Base-by-base conservation (phyloP, 2,329 filamentous ascomycete species). In the Oidium heveae region DNA sequence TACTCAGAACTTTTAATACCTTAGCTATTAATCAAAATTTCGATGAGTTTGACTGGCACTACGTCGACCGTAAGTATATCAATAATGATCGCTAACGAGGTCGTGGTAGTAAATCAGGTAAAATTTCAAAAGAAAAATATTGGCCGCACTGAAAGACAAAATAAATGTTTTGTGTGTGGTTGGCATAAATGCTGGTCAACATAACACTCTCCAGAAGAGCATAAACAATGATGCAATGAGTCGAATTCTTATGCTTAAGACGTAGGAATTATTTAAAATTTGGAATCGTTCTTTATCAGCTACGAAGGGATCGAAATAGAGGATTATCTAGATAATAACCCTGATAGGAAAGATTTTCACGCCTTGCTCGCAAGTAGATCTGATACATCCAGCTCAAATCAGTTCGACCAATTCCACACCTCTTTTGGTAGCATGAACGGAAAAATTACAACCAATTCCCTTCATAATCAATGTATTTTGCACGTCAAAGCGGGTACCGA, bases 361-460 rank as follows among this genome's bases (percentile, higher is more conserved):
- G 18, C 28, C 22, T 50, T 24, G 46, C 22, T 32, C 12, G 10
- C 28, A 50, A 34, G 44, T 6, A 28, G 20, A 47, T 47, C 20
- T 13, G 22, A 28, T 4, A 28, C 13, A 9, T 34, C 46, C 34
- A 34, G 18, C 13, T 18, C 3, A 6, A 22, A 24, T 24, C 4
- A 16, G 10, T 50, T 12, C 32, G 63, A 66, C 46, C 46, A 50
- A 12, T 50, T 50, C 46, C 46, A 50, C 24, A 50, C 22, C 6
- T 6, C 22, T 5, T 50, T 15, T 18, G 46, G 46, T 34, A 32
- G 1, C 18, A 50, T 50, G 3, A 33, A 50, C n/a, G 46, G 46
- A 3, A 9, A 50, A 12, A 6, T n/a, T 5, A 33, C 28, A 5
- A 50, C 24, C 12, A 13, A 18, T 16, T 50, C 34, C 8, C 24